Evolutionary conservation across 768 basidiomycete species (phyloP), one percentile per base, ranked within the genome.

Genomic region (Lyophyllum semitale): DNA sequence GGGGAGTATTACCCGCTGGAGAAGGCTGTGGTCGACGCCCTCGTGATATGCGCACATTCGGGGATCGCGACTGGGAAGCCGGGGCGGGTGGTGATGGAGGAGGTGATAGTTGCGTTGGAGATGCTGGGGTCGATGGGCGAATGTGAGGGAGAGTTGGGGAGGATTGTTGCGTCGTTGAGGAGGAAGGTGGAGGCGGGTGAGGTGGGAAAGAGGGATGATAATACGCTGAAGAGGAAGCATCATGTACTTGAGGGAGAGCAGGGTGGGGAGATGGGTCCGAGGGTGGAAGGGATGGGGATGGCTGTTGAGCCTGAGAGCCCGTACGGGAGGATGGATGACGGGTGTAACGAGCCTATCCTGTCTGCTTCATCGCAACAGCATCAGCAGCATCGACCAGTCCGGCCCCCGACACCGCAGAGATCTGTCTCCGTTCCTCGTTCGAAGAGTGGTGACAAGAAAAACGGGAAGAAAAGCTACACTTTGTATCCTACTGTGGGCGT

Each of bases 21-120:
- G 15, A 79, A 85, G 56, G 73, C 83, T 13, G 68, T 92, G 18
- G 83, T 88, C 61, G 87, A 89, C 58, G 84, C 91, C 0, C 79
- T 82, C 4, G 79, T 88, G 18, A 74, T 84, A 13, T 86, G 84
- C 58, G 85, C 85, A 8, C 81, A 87, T 63, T 79, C 83, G 8
- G 81, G 80, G 51, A 75, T 89, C 43, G 63, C 78, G 51, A 77
- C 80, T 49, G 78, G 57, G 12, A 58, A 62, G 22, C 30, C 41
- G 9, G 57, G 54, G 18, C 59, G 60, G 35, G 23, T 56, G 17
- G 59, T 48, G 8, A 49, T 65, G 55, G 70, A 68, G 26, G 69
- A 68, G 57, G 66, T 69, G 8, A 49, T 20, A 5, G 41, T 52
- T 4, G 70, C 67, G 0, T 50, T 74, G 27, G 66, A 66, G 26